These are phyloP conservation scores for Musa itinerans DNA, from an alignment of 176 grass and related monocot genomes.

Conservation along the genomic window DNA sequence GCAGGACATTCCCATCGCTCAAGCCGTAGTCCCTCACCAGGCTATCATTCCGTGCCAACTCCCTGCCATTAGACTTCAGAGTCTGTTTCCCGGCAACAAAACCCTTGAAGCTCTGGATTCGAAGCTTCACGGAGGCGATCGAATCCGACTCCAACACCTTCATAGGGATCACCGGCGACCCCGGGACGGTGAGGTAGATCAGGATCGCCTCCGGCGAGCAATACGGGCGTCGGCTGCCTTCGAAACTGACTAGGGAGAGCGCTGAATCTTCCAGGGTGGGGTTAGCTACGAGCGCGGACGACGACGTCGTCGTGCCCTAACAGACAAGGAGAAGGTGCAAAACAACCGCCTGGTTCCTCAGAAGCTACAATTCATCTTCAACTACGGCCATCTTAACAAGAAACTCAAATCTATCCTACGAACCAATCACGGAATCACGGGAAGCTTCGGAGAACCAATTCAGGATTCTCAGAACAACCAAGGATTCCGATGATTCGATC, in stretches of 20 bases:
- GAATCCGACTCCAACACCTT: conserved; percentile 8
- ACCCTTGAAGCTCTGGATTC: conserved; percentile 8
- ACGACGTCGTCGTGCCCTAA: conserved; percentile 11
- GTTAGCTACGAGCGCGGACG: background rate
- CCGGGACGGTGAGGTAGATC: conserved; percentile 2
- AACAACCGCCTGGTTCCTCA: background rate
- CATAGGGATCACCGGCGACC: conserved; percentile 4
- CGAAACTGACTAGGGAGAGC: background rate
- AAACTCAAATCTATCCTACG: background rate
- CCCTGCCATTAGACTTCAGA: conserved; percentile 6
- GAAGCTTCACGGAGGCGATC: conserved; percentile 11
- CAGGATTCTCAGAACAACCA: too few relatives aligned
- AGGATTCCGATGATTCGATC: background rate
- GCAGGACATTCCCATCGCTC: conserved; percentile 11
- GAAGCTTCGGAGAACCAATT: too few relatives aligned
- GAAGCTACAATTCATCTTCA: background rate
- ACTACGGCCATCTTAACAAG: background rate
- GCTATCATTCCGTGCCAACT: conserved; percentile 6
- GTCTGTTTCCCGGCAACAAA: conserved; percentile 5
- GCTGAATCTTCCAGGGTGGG: conserved; percentile 9
- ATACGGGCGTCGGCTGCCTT: conserved; percentile 3
- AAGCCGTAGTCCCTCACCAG: conserved; percentile 11
- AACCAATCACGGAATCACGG: background rate
- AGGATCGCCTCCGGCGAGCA: conserved; percentile 9
- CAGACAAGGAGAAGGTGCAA: background rate